Evolutionary conservation across 164 flowering plant genomes (phyloP).

Genomic region (Kalanchoe fedtschenkoi): DNA sequence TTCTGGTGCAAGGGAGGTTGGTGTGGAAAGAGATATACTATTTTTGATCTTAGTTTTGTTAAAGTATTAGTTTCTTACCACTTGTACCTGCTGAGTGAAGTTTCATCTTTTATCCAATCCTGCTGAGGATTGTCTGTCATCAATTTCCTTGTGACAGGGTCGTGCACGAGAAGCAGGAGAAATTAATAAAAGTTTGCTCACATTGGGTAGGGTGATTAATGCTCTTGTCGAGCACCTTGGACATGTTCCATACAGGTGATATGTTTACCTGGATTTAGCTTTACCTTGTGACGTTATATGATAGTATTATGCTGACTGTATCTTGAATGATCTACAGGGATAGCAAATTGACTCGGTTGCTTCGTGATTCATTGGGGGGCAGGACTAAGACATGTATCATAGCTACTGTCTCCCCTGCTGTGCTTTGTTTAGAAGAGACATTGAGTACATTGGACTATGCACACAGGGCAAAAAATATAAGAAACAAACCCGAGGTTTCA

Average conservation of each 20-base stretch:
- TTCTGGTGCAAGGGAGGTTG: conserved; percentile 7
- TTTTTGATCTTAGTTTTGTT: no score
- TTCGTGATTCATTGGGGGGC: conserved; percentile 98
- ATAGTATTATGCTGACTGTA: neutral
- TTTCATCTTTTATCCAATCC: neutral
- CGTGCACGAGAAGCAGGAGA: conserved; percentile 99
- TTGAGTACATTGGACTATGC: conserved; percentile 98
- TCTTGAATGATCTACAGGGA: conserved; percentile 44
- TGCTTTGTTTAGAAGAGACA: conserved; percentile 92
- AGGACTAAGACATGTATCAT: conserved; percentile 97
- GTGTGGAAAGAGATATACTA: neutral
- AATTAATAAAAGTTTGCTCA: conserved; percentile 92
- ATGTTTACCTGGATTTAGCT: neutral
- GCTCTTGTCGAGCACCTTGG: conserved; percentile 97
- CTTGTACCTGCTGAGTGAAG: neutral
- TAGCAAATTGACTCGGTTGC: conserved; percentile 87
- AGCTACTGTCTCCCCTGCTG: conserved; percentile 98
- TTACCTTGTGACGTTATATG: neutral
- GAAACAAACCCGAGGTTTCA: conserved; percentile 87
- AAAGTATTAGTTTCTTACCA: no score
- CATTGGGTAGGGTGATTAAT: conserved; percentile 90
- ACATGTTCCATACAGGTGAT: conserved; percentile 89
- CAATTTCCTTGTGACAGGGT: conserved; percentile 32
- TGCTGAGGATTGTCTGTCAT: neutral
- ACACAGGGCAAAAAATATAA: conserved; percentile 86